Evolutionary conservation across 2,329 filamentous ascomycete genomes (phyloP), one percentile per base, ranked within the genome.

Genomic region (Trichoderma sp.): DNA sequence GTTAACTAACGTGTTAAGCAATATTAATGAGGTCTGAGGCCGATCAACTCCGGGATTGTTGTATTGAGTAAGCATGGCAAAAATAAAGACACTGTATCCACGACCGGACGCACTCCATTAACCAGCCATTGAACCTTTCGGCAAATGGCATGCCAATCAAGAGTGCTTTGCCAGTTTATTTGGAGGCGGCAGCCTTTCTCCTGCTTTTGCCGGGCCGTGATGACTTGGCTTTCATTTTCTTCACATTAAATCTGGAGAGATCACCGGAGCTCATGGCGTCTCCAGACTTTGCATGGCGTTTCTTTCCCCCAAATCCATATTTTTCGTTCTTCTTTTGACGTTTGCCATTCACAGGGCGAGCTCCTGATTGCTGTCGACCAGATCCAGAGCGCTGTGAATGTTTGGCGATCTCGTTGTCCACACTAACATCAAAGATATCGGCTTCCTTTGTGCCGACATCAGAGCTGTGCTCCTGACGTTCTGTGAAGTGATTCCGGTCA

Each of bases 271-370:
- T 97, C 73, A 88, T 80, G 63, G 95, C 94, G 82, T 98, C 95
- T 76, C 94, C 94, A 73, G 94, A 97, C 89, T 99, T 99, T 71
- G 87, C 83, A 80, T 94, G 91, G 70, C 92, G 88, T 88, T 99
- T 99, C 90, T 97, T 98, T 77, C 96, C 96, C 73, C 96, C 96
- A 79, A 95, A 97, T 28, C 96, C 96, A 81, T 91, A 98, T 85
- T 97, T 98, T 75, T 93, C 88, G 80, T 99, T 91, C 86, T 97
- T 97, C 90, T 97, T 97, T 80, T 92, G 89, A 73, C 96, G 91
- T 86, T 98, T 98, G 74, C 80, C 77, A 79, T 91, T 92, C 30
- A 84, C 81, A 28, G 73, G 76, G 55, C 75, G 76, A 32, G 73
- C 71, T 20, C 71, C 79, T 28, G 73, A 74, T 50, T 76, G 76